Evolutionary conservation across 169 alveolate genomes (phyloP).

Genomic region (Pseudocohnilembus persalinus): DNA sequence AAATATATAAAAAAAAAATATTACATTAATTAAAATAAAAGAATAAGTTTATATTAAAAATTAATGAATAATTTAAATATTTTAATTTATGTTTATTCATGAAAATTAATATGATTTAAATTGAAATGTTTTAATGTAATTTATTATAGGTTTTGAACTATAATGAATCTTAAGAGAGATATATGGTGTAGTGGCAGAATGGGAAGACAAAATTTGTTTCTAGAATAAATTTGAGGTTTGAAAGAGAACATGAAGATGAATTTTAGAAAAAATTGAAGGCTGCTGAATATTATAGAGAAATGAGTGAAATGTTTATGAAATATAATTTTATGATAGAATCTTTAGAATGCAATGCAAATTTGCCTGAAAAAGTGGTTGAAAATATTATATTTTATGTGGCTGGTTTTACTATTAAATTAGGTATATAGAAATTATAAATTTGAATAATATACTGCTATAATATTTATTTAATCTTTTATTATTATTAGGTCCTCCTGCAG

Average conservation of each 20-base stretch:
- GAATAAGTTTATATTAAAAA: slow-evolving; percentile 41
- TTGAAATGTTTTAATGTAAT: background rate
- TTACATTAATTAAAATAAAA: slow-evolving; percentile 34
- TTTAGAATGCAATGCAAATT: slow-evolving; percentile 31
- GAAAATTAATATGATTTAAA: slow-evolving; percentile 5
- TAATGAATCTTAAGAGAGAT: background rate
- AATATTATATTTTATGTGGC: slow-evolving; percentile 25
- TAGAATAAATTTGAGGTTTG: slow-evolving; percentile 58
- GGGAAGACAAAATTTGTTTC: slow-evolving; percentile 46
- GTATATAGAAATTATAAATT: no score
- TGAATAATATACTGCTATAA: no score
- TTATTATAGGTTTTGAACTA: background rate
- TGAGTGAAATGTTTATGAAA: slow-evolving; percentile 55
- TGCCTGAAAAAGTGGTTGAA: slow-evolving; percentile 2
- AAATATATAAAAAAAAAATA: no score
- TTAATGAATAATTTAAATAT: slow-evolving; percentile 34
- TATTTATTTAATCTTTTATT: no score
- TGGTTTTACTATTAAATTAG: slow-evolving; percentile 17
- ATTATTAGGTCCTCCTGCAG: no score
- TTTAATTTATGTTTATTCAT: slow-evolving; percentile 42
- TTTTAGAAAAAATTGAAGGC: slow-evolving; percentile 45
- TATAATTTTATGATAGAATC: slow-evolving; percentile 58
- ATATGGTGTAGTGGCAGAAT: background rate
- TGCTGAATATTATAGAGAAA: slow-evolving; percentile 52
- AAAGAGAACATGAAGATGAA: slow-evolving; percentile 47